phyloP scores from a whole-genome alignment of 805 yeast species.

The Candida montana region DNA sequence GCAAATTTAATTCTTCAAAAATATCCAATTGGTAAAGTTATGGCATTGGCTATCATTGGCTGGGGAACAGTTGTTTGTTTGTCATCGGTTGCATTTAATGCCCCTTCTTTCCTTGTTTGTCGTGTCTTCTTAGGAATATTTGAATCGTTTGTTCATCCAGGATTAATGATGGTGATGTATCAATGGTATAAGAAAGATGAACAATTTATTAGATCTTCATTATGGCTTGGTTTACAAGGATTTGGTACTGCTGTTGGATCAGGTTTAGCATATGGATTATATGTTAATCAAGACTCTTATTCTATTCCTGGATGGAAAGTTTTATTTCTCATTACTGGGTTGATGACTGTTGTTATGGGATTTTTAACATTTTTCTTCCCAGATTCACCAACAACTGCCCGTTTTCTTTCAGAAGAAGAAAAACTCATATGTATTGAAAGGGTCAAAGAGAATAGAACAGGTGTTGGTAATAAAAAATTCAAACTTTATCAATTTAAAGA shows the following conservation, averaged over 20 bases:
- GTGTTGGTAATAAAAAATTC: conserved; percentile 51
- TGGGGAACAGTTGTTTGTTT: conserved; percentile 60
- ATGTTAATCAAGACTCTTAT: conserved; percentile 33
- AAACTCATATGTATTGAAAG: conserved; percentile 44
- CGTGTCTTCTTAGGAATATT: conserved; percentile 47
- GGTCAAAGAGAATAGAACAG: conserved; percentile 50
- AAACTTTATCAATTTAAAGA: conserved; percentile 50
- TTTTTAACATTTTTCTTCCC: conserved; percentile 48
- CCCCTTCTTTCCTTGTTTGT: conserved; percentile 37
- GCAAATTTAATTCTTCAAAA: conserved; percentile 43
- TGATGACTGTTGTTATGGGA: conserved; percentile 42
- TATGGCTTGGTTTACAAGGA: conserved; percentile 43
- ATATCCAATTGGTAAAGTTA: conserved; percentile 50
- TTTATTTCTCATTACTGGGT: conserved; percentile 55
- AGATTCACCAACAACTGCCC: conserved; percentile 46
- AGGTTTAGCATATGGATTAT: conserved; percentile 50
- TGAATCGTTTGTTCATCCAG: conserved; percentile 52
- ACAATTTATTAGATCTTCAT: conserved; percentile 36
- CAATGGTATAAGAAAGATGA: conserved; percentile 52
- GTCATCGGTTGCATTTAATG: conserved; percentile 39
- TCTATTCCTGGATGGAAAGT: conserved; percentile 53
- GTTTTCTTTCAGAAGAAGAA: conserved; percentile 43
- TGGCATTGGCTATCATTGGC: conserved; percentile 41
- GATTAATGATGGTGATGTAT: conserved; percentile 48
- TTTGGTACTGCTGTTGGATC: conserved; percentile 45